These are phyloP conservation scores for Schwanniomyces polymorphus DNA, from an alignment of 805 yeast genomes.

Conservation along the genomic window DNA sequence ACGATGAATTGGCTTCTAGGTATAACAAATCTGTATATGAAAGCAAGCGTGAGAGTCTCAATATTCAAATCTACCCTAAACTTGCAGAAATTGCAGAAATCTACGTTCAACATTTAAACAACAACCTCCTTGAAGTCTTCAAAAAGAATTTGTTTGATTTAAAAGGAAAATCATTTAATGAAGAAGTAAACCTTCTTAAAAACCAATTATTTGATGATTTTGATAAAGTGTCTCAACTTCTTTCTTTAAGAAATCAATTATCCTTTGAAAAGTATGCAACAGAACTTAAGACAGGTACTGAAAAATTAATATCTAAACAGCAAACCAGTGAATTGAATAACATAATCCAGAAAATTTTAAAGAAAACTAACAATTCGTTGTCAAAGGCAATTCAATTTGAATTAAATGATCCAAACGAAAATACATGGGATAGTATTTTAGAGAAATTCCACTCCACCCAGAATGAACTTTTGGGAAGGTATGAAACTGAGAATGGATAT, in stretches of 20 bases:
- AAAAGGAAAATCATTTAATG: constrained; percentile 6
- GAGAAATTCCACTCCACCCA: constrained; percentile 35
- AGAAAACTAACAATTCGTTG: constrained; percentile 46
- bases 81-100: constrained; percentile 36
- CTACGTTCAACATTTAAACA: constrained; percentile 1
- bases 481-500: constrained; percentile 22
- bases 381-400: constrained; percentile 51
- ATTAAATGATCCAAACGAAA: constrained; percentile 48
- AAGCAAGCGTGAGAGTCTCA: constrained; percentile 56
- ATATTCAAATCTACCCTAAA: constrained; percentile 34
- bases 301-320: constrained; percentile 37
- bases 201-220: constrained; percentile 9
- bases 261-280: constrained; percentile 18
- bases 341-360: constrained; percentile 39
- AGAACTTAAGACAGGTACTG: constrained; percentile 35
- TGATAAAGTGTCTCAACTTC: constrained; percentile 10
- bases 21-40: constrained; percentile 67
- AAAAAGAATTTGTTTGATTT: constrained; percentile 1
- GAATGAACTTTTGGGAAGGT: constrained; percentile 6
- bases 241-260: constrained; percentile 28
- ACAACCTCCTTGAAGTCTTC: constrained; percentile 9
- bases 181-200: constrained; percentile 8
- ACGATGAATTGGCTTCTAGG: constrained; percentile 73
- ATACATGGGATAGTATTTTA: constrained; percentile 63
- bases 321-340: constrained; percentile 32